Evolutionary conservation across 768 basidiomycete species (phyloP), one percentile per base, ranked within the genome.

Genomic region (Boletus barrowsii): DNA sequence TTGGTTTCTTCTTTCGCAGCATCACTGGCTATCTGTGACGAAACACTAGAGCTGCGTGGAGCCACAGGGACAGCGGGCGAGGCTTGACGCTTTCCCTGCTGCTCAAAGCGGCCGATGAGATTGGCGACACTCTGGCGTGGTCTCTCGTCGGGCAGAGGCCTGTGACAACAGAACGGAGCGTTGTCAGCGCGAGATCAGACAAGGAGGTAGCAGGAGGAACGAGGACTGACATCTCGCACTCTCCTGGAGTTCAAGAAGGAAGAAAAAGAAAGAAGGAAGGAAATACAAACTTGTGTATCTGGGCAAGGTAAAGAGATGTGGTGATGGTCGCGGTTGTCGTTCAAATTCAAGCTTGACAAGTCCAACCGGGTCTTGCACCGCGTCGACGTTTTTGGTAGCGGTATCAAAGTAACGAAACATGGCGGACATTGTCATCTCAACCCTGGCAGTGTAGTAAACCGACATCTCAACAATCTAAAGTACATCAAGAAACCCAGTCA

Each of bases 41-140:
- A 72, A 55, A 83, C 86, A 60, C 84, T 89, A n/a, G 81, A 77
- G 60, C 84, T 85, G 55, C 87, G 80, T 15, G 82, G 76, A 30
- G 60, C 79, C 71, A 56, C 47, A 26, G 78, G 65, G 17, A 60
- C 48, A 29, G 63, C 62, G 29, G 78, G 66, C 10, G 73, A 61
- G 5, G 83, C 72, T 61, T 82, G 79, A 47, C 83, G 82, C 68
- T 89, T 92, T 52, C 79, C 84, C 73, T 89, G 86, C 62, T 82
- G 88, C 70, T 93, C 91, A 61, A 93, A 93, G 54, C 87, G 82
- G 48, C 91, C 91, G 65, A 93, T 93, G 73, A 93, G 86, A 68
- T 92, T 93, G 59, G 91, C 91, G 45, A 93, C 91, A 63, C 87
- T 90, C 68, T 82, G 83, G 55, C 91, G 87, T 46, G 90, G 90